These are phyloP conservation scores for Trichoderma harzianum DNA, from an alignment of 2,329 filamentous ascomycete genomes.

Conservation along the genomic window DNA sequence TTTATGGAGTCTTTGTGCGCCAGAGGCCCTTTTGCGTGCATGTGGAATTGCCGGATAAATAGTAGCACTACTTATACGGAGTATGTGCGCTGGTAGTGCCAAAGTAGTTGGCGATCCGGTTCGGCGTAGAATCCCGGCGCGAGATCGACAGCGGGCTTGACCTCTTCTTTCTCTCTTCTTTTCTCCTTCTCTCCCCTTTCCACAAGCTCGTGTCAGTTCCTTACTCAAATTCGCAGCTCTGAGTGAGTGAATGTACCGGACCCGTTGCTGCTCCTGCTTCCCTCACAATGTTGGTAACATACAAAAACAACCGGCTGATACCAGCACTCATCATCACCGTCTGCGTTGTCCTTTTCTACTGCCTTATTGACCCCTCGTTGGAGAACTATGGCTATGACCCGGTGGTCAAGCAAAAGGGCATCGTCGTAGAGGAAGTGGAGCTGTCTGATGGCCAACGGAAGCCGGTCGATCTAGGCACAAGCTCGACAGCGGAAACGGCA, in stretches of 20 bases:
- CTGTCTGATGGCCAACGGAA: not conserved
- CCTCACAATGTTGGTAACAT: slow-evolving; percentile 22
- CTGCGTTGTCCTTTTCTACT: slow-evolving; percentile 22
- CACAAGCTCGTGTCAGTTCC: not conserved
- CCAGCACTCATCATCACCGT: slow-evolving; percentile 24
- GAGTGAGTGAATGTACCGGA: not conserved
- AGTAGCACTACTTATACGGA: not conserved
- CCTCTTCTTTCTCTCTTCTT: not conserved
- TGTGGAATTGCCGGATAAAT: not conserved
- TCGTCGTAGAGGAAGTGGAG: not conserved
- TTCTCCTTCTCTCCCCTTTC: not conserved
- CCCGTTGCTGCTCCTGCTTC: not conserved
- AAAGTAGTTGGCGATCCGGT: slow-evolving; percentile 2
- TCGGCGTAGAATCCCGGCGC: not conserved
- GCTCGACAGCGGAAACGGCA: not conserved
- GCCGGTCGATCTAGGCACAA: not conserved
- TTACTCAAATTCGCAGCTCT: not conserved
- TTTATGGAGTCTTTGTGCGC: not conserved
- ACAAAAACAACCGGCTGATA: slow-evolving; percentile 26
- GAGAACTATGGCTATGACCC: slow-evolving; percentile 18
- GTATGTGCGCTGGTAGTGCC: not conserved
- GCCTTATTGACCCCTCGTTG: slow-evolving; percentile 22
- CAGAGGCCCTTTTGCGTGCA: not conserved
- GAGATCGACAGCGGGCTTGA: not conserved
- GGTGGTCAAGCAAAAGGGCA: not conserved